Conservation (phyloP, 768 basidiomycete species). For the Suillus placidus region DNA sequence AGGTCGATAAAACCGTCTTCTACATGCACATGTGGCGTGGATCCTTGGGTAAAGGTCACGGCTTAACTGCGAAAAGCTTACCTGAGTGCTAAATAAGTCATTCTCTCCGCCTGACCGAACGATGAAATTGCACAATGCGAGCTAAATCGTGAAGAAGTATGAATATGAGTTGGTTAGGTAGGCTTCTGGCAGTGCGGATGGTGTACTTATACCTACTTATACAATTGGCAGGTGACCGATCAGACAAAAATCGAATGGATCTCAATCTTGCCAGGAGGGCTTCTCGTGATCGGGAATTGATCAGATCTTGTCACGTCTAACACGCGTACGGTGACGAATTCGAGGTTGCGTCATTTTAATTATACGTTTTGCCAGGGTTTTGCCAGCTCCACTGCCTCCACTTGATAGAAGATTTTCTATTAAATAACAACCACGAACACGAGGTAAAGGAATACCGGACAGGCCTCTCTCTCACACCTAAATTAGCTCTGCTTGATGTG, state of each 20-base stretch:
- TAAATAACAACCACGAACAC: constrained; percentile 6
- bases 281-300: not conserved
- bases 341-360: constrained; percentile 1
- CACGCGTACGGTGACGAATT: constrained; percentile 1
- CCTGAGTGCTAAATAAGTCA: not conserved
- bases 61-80: not conserved
- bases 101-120: not conserved
- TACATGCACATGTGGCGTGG: not conserved
- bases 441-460: not conserved
- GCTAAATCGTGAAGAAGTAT: not conserved
- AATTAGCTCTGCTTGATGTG: not conserved
- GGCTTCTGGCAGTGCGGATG: not conserved
- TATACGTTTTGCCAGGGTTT: constrained; percentile 1
- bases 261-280: constrained; percentile 2
- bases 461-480: not conserved
- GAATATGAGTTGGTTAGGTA: constrained; percentile 1
- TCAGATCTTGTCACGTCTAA: constrained; percentile 2
- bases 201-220: not conserved
- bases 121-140: not conserved
- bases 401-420: not conserved
- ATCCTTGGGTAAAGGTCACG: not conserved
- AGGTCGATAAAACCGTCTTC: not conserved
- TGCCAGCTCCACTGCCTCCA: constrained; percentile 1
- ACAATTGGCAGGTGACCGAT: not conserved
- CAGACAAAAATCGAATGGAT: not conserved